These are phyloP conservation scores for Furcasterigmium sp. DNA, from an alignment of 2,329 filamentous ascomycete genomes.

Conservation along the genomic window DNA sequence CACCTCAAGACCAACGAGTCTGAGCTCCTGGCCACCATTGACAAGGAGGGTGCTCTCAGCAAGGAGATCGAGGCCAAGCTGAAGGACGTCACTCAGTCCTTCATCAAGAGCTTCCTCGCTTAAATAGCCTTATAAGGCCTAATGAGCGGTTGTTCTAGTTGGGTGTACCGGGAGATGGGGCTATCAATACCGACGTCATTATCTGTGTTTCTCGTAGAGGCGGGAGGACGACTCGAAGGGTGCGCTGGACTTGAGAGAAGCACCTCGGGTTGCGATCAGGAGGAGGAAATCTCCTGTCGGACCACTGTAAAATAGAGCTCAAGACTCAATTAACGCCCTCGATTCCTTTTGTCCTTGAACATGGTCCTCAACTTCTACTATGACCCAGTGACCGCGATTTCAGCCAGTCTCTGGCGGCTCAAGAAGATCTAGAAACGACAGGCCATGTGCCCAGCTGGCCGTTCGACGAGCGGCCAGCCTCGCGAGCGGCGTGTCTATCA, in stretches of 20 bases:
- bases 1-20: slow-evolving; percentile 89
- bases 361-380: too few species aligned
- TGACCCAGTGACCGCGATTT: too few species aligned
- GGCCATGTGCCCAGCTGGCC: too few species aligned
- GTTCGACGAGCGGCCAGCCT: too few species aligned
- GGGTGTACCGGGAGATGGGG: slow-evolving; percentile 23
- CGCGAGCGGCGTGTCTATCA: too few species aligned
- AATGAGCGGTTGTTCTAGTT: slow-evolving; percentile 10
- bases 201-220: slow-evolving; percentile 42
- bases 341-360: slow-evolving; percentile 51
- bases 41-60: slow-evolving; percentile 93
- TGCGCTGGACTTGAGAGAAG: slow-evolving; percentile 39
- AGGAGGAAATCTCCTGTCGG: slow-evolving; percentile 40
- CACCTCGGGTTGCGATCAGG: slow-evolving; percentile 12
- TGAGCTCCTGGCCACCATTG: slow-evolving; percentile 78
- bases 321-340: slow-evolving; percentile 57
- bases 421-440: too few species aligned
- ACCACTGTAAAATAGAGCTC: slow-evolving; percentile 59
- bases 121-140: slow-evolving; percentile 37
- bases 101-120: slow-evolving; percentile 88
- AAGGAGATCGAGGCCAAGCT: slow-evolving; percentile 86
- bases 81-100: slow-evolving; percentile 68
- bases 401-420: too few species aligned
- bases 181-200: slow-evolving; percentile 43
- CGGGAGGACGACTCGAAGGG: slow-evolving; percentile 37